Evolutionary conservation across 768 basidiomycete species (phyloP).

Genomic region (Russula griseocarnosa): DNA sequence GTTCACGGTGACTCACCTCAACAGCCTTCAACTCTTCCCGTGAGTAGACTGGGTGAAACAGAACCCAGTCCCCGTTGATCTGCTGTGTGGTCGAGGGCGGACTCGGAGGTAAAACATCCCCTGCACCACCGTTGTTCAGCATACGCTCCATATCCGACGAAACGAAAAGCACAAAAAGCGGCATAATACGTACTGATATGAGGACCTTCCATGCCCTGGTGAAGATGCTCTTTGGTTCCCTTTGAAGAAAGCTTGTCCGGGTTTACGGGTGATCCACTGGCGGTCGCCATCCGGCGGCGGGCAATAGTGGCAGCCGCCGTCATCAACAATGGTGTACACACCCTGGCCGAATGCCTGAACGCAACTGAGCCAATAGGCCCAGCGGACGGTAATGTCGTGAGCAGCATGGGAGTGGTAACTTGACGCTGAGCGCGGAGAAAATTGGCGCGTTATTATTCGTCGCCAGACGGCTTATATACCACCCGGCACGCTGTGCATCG

Average conservation of each 20-base stretch:
- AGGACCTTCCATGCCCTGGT: slow-evolving; percentile 13
- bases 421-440: not conserved
- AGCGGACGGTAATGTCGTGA: slow-evolving; percentile 1
- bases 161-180: no score
- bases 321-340: slow-evolving; percentile 1
- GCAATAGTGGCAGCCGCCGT: not conserved
- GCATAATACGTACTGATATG: slow-evolving; percentile 10
- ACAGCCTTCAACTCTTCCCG: slow-evolving; percentile 67
- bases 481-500: not conserved
- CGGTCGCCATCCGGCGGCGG: slow-evolving; percentile 6
- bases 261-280: not conserved
- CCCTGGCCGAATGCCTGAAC: not conserved
- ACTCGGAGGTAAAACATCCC: slow-evolving; percentile 6
- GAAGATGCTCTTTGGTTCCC: not conserved
- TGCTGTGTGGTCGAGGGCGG: not conserved
- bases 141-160: no score
- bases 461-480: not conserved
- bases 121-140: slow-evolving; percentile 7
- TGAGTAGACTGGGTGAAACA: slow-evolving; percentile 91
- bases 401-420: not conserved
- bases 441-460: not conserved
- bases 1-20: slow-evolving; percentile 42
- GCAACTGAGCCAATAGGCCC: not conserved
- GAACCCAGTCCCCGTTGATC: slow-evolving; percentile 72
- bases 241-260: slow-evolving; percentile 7